These are phyloP conservation scores for Vitis rupestris DNA, from an alignment of 164 flowering plant genomes.

Conservation along the genomic window DNA sequence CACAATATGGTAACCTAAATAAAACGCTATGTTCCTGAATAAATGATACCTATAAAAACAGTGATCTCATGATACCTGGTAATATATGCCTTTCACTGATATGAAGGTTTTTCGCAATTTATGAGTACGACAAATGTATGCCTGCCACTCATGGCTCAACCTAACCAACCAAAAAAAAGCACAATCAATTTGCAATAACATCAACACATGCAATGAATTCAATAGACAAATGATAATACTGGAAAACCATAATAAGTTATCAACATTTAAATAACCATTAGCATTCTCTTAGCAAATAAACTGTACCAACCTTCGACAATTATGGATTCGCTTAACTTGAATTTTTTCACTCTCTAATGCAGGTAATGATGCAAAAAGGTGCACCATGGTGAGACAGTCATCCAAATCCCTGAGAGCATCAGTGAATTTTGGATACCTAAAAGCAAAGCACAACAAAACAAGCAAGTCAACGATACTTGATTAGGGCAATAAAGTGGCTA, in stretches of 20 bases:
- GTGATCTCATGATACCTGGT: slow-evolving; percentile 52
- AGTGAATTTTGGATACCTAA: slow-evolving; percentile 76
- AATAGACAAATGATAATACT: not conserved
- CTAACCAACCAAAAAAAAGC: slow-evolving; percentile 29
- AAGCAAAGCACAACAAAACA: slow-evolving; percentile 8
- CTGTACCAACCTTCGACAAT: slow-evolving; percentile 69
- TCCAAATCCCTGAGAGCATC: slow-evolving; percentile 96
- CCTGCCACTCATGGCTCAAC: slow-evolving; percentile 98
- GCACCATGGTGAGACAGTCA: slow-evolving; percentile 90
- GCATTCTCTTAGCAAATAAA: not conserved
- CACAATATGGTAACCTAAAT: not conserved
- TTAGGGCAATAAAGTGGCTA: not conserved
- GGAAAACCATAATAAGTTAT: too few relatives aligned
- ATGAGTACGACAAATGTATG: slow-evolving; percentile 83
- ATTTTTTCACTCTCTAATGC: slow-evolving; percentile 64
- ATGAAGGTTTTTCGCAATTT: slow-evolving; percentile 77
- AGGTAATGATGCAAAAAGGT: slow-evolving; percentile 89
- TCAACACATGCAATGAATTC: not conserved
- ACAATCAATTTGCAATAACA: not conserved
- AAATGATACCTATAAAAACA: not conserved
- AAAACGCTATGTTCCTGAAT: not conserved
- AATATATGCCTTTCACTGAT: slow-evolving; percentile 93
- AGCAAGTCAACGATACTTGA: not conserved
- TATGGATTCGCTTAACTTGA: slow-evolving; percentile 66
- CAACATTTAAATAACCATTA: too few relatives aligned